phyloP scores from a whole-genome alignment of 2,329 filamentous ascomycete species.

The Apiospora rasikravindrae region DNA sequence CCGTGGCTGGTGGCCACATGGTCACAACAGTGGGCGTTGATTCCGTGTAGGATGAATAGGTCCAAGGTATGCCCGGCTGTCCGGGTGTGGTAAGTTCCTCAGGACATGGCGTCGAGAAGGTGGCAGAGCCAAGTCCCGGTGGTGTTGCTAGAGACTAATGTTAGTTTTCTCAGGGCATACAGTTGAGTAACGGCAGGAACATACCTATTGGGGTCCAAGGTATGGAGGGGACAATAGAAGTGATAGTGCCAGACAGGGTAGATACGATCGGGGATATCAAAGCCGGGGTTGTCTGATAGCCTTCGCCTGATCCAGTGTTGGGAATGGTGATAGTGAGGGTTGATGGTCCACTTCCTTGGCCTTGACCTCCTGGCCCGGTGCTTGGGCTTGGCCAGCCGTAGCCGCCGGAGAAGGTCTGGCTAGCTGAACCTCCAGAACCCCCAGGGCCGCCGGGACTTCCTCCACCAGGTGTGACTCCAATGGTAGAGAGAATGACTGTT shows the following conservation, averaged over 20 bases:
- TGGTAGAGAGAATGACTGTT: constrained; percentile 22
- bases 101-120: constrained; percentile 14
- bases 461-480: constrained; percentile 15
- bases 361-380: constrained; percentile 10
- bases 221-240: constrained; percentile 25
- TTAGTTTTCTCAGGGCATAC: constrained; percentile 20
- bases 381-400: constrained; percentile 4
- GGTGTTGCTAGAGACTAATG: constrained; percentile 20
- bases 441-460: constrained; percentile 24
- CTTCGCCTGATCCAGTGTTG: constrained; percentile 23
- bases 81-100: constrained; percentile 1
- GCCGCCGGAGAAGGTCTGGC: constrained; percentile 28
- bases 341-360: constrained; percentile 7
- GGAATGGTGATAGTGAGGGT: constrained; percentile 28
- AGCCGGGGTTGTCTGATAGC: constrained; percentile 20
- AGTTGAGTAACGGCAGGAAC: background rate
- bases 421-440: constrained; percentile 26
- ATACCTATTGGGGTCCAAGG: constrained; percentile 26
- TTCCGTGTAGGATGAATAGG: background rate
- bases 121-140: constrained; percentile 3
- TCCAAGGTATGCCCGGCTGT: background rate
- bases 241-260: constrained; percentile 24
- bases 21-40: background rate
- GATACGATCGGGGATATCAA: constrained; percentile 23
- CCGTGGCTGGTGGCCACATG: background rate